Evolutionary conservation across 768 basidiomycete species (phyloP), one percentile per base, ranked within the genome.

Genomic region (Boletus reticulatus): DNA sequence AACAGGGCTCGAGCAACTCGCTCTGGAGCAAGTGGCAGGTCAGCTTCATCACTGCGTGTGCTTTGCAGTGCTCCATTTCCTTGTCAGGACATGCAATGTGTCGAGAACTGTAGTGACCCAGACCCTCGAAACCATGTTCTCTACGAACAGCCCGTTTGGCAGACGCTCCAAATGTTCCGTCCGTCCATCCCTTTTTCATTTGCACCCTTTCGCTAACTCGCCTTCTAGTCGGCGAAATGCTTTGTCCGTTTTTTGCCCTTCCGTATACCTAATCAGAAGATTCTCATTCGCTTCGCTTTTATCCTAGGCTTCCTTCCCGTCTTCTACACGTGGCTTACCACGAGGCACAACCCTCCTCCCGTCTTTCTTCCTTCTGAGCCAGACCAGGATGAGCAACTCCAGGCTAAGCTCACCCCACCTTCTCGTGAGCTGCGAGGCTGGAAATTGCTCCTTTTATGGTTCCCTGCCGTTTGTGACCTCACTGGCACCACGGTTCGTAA

Each of bases 61-160:
- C 32, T 27, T 13, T 16, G 14, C 48, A 43, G 6, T 9, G 7
- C 43, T 38, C 48, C 50, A 63, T 56, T 56, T 29, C 41, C 19
- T 36, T 46, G 48, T 13, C 57, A 89, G 87, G 96, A 98, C 71
- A 96, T 97, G 92, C 93, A 97, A 85, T 98, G 96, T 67, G 95
- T 98, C 43, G 93, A 93, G 79, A 90, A 95, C 72, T 98, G 96
- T 70, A 69, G 71, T 45, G 80, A 86, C 60, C 81, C 81, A 37
- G 76, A 91, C 71, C 81, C 85, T 3, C 58, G 65, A 4, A 75
- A 76, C 36, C 84, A 81, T 52, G 79, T 94, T 47, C 80, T 92
- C 31, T 98, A 90, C 70, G 94, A 98, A 67, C 96, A 98, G 70
- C 94, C 94, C 6, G 92, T 96, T 24, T 90, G 92, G 89, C 92